Evolutionary conservation across 257 asterid genomes (phyloP).

Genomic region (Buddleja alternifolia): DNA sequence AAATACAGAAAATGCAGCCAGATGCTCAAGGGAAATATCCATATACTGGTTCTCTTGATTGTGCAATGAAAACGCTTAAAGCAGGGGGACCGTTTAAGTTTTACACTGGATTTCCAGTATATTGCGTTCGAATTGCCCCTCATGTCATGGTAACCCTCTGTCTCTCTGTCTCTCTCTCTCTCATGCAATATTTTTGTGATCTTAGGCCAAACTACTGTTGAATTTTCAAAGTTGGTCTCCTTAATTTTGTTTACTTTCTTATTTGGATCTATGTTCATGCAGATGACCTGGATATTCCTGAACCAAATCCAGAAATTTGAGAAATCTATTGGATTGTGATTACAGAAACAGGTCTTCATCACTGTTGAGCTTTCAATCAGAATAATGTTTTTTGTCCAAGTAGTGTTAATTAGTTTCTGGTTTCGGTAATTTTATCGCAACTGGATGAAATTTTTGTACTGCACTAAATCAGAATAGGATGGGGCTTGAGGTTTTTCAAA

Average conservation of each 20-base stretch:
- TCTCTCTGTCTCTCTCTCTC: slow-evolving; percentile 16
- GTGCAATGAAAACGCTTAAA: slow-evolving; percentile 76
- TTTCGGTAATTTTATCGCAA: slow-evolving; percentile 22
- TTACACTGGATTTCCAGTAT: slow-evolving; percentile 94
- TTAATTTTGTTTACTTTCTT: not conserved
- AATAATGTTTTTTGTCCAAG: slow-evolving; percentile 31
- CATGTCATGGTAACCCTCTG: slow-evolving; percentile 85
- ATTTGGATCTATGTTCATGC: slow-evolving; percentile 29
- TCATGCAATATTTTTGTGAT: not conserved
- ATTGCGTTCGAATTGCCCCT: slow-evolving; percentile 94
- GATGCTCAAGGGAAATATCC: slow-evolving; percentile 85
- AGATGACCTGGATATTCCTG: slow-evolving; percentile 98
- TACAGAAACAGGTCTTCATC: slow-evolving; percentile 5
- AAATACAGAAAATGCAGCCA: slow-evolving; percentile 97
- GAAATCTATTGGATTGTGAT: slow-evolving; percentile 63
- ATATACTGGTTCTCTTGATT: slow-evolving; percentile 84
- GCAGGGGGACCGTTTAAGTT: slow-evolving; percentile 84
- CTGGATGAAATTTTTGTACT: slow-evolving; percentile 27
- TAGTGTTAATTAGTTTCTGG: slow-evolving; percentile 25
- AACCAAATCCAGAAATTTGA: slow-evolving; percentile 81
- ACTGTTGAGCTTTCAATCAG: slow-evolving; percentile 26
- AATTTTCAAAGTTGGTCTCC: not conserved
- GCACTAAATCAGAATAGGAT: slow-evolving; percentile 35
- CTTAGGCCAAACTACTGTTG: not conserved
- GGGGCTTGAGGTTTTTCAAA: slow-evolving; percentile 25